Conservation (phyloP, 2,329 filamentous ascomycete species). For the Trichoderma polysporum region DNA sequence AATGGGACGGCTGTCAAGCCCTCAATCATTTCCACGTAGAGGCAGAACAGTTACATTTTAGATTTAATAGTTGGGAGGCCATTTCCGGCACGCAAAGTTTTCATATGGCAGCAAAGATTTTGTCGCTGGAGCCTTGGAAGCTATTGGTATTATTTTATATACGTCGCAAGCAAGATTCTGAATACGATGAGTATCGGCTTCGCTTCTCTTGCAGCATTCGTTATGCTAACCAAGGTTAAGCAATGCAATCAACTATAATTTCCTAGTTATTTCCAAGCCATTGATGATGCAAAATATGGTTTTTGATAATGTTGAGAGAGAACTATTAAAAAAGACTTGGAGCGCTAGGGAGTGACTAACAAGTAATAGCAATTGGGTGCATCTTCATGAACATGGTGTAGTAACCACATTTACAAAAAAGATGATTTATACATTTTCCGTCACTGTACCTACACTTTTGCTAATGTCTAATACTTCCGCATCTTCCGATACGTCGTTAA, state of each 20-base stretch:
- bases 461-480: background rate
- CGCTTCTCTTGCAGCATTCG: background rate
- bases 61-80: slow-evolving; percentile 32
- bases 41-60: slow-evolving; percentile 34
- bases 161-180: slow-evolving; percentile 28
- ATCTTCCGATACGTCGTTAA: background rate
- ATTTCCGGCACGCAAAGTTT: slow-evolving; percentile 26
- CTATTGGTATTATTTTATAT: slow-evolving; percentile 33
- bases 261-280: background rate
- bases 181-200: slow-evolving; percentile 28
- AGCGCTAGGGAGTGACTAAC: no score
- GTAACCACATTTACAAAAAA: no score
- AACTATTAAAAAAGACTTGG: background rate
- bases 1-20: slow-evolving; percentile 27
- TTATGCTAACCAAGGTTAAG: background rate
- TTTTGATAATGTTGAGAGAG: background rate
- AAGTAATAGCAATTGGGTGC: no score
- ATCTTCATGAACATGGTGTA: no score
- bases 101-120: slow-evolving; percentile 24
- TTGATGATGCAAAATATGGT: background rate
- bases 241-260: background rate
- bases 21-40: slow-evolving; percentile 24
- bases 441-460: background rate
- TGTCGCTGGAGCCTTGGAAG: slow-evolving; percentile 33
- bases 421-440: background rate